Evolutionary conservation across 257 asterid species (phyloP), one percentile per base, ranked within the genome.

Genomic region (Solanum clarkiae): DNA sequence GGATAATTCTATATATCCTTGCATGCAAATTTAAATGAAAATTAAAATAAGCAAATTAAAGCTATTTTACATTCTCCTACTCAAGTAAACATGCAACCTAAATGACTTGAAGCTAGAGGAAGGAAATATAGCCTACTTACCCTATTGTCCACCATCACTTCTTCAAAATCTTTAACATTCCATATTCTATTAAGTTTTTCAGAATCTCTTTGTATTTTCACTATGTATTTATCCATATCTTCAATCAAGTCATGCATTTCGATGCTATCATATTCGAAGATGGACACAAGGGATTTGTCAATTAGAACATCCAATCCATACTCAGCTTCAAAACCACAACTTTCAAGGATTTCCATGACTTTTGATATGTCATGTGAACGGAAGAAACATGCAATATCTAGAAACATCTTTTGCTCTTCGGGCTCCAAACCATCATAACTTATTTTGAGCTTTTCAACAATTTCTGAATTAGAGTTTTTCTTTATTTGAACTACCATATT

Each of bases 361-460:
- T 59, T 0, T 8, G 1, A 0, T 1, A 1, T 59, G 1, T 4
- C 2, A 59, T 20, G 0, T 5, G 14, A 14, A 1, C 26, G 11
- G 65, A 57, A 57, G 65, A 57, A 57, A 20, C 65, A 57, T 20
- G 65, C 40, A 4, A 36, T 36, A 36, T 36, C 40, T 36, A 36
- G 40, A 36, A 4, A 36, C 40, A 36, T 36, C 40, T 36, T 4
- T 36, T 36, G 40, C 40, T 36, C 40, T 36, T 36, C 5, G 5
- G 40, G 40, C 40, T 36, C 40, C 6, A 36, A 36, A 36, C 40
- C 40, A 36, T 36, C 40, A 36, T 36, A 36, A 3, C 6, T 36
- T 4, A 36, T 36, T 36, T 36, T 36, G 6, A 36, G 40, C 6
- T 1, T 36, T 36, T 36, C 6, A 36, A 36, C 40, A 36, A 36